phyloP scores from a whole-genome alignment of 2,329 filamentous ascomycete species.

The Sclerotinia subarctica region DNA sequence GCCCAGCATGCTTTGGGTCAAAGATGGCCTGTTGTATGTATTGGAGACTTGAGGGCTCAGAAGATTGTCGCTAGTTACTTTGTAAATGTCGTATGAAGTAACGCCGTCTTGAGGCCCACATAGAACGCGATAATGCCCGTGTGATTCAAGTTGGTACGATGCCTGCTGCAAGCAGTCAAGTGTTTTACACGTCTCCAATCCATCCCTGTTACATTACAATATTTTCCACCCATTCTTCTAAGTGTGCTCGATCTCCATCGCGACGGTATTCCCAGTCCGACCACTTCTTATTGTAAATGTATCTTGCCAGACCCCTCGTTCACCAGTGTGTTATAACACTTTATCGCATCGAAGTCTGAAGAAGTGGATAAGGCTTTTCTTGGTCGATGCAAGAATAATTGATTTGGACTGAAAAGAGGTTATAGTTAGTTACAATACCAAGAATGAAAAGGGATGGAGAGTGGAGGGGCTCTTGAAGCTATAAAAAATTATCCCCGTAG shows the following conservation, averaged over 20 bases:
- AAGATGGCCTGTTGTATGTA: background rate
- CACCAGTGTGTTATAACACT: background rate
- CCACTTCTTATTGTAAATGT: background rate
- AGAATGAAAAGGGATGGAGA: background rate
- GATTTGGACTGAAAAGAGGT: background rate
- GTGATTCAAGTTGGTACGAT: background rate
- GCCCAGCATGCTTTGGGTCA: background rate
- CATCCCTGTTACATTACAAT: background rate
- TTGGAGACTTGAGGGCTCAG: background rate
- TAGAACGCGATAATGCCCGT: background rate
- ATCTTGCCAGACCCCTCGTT: background rate
- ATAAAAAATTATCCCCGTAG: background rate
- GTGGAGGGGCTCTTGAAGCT: too few species aligned
- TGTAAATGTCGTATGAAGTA: fast-evolving
- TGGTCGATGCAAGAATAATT: background rate
- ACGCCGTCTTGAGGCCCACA: background rate
- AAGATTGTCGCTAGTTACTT: background rate
- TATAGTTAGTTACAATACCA: background rate
- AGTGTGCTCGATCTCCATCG: too few species aligned
- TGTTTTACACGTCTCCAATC: too few species aligned
- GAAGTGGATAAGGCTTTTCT: background rate
- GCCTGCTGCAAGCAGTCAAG: background rate
- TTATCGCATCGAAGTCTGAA: background rate
- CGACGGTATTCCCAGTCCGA: too few species aligned
- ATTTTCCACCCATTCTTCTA: too few species aligned